Percentiles rank a stretch among this genome's conserved stretches.
Conservation (phyloP, 768 basidiomycete genomes). For the Cyclocybe aegerita region DNA sequence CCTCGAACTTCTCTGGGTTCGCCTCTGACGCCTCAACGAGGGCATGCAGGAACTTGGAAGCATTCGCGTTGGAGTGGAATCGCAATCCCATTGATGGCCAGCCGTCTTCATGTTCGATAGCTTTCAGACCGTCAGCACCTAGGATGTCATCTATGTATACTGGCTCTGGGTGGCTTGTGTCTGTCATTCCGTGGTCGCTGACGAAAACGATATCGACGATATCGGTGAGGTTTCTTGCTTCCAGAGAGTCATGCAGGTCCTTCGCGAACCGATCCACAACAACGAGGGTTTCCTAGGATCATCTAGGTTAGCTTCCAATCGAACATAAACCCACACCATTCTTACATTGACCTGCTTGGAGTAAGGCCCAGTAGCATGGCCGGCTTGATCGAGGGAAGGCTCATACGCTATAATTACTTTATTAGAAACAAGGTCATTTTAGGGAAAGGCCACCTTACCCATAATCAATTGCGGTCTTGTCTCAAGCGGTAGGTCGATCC, state of each 20-base stretch:
- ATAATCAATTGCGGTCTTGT: slow-evolving; percentile 76
- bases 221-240: slow-evolving; percentile 71
- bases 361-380: slow-evolving; percentile 69
- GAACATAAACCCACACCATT: background rate
- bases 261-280: slow-evolving; percentile 75
- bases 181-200: slow-evolving; percentile 90
- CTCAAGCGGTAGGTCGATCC: slow-evolving; percentile 78
- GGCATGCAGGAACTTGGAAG: slow-evolving; percentile 50
- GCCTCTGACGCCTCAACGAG: slow-evolving; percentile 51
- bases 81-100: slow-evolving; percentile 91
- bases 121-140: slow-evolving; percentile 56
- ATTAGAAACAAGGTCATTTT: slow-evolving; percentile 1
- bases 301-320: background rate
- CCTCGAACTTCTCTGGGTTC: slow-evolving; percentile 69
- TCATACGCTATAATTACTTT: slow-evolving; percentile 61
- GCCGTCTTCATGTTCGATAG: slow-evolving; percentile 77
- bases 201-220: slow-evolving; percentile 91
- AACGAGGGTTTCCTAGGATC: slow-evolving; percentile 55
- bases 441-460: slow-evolving; percentile 41
- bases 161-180: slow-evolving; percentile 75
- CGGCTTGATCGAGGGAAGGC: slow-evolving; percentile 84
- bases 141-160: slow-evolving; percentile 83
- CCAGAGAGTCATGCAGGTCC: slow-evolving; percentile 61
- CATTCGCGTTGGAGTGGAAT: slow-evolving; percentile 61
- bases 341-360: slow-evolving; percentile 72